phyloP scores from a whole-genome alignment of 768 basidiomycete species.

The Naematelia encephala region DNA sequence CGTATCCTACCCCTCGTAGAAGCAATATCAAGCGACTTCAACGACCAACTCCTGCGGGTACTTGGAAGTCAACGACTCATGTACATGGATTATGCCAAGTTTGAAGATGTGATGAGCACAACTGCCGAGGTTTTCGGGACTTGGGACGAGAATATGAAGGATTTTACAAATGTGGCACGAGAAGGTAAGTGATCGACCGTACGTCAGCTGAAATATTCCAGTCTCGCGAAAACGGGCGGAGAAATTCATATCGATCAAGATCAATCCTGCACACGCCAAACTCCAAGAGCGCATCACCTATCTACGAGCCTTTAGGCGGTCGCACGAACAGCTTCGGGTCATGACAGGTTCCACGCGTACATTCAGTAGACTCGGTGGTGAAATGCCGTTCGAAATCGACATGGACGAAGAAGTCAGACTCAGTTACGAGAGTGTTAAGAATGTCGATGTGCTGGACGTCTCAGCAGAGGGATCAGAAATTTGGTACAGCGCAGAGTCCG shows the following conservation, averaged over 20 bases:
- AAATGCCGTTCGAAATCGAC: conserved; percentile 69
- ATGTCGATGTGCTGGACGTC: conserved; percentile 93
- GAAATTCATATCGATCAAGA: conserved; percentile 95
- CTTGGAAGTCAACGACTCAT: conserved; percentile 85
- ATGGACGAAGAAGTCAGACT: conserved; percentile 98
- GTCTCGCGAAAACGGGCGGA: conserved; percentile 84
- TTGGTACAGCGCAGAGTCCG: conserved; percentile 94
- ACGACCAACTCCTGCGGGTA: conserved; percentile 86
- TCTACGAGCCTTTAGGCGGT: conserved; percentile 86
- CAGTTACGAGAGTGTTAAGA: conserved; percentile 95
- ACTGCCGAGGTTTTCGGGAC: conserved; percentile 74
- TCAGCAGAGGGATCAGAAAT: conserved; percentile 95
- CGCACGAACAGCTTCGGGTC: conserved; percentile 93
- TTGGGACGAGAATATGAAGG: conserved; percentile 86
- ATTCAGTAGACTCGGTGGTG: conserved; percentile 66
- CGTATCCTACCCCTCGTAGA: conserved; percentile 95
- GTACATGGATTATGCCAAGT: conserved; percentile 90
- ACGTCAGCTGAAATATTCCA: conserved; percentile 12
- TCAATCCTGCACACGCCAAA: conserved; percentile 83
- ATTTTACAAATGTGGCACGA: conserved; percentile 86
- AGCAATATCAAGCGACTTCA: conserved; percentile 96
- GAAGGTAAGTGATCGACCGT: conserved; percentile 55
- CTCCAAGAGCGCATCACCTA: conserved; percentile 83
- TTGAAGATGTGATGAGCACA: conserved; percentile 76
- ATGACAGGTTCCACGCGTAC: conserved; percentile 96